Percentiles rank a stretch among this genome's conserved stretches.
Evolutionary conservation across 805 yeast species (phyloP).

Genomic region (Spathaspora gorwiae): DNA sequence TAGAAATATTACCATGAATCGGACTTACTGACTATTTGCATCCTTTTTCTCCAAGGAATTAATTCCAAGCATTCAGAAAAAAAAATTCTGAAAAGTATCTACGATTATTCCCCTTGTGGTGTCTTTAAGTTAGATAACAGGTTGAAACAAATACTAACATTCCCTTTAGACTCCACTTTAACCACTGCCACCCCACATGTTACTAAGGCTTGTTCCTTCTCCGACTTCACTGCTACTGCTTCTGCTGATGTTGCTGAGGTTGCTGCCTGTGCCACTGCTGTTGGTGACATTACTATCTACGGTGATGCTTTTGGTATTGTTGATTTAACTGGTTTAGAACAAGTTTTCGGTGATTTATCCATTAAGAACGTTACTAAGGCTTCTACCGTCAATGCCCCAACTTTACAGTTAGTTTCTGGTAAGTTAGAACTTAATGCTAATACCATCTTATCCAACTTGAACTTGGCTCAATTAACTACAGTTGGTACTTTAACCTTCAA

Average conservation of each 20-base stretch:
- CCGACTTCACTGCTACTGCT: constrained; percentile 65
- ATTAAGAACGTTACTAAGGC: constrained; percentile 64
- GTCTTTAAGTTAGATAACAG: too few relatives aligned
- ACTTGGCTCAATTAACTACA: constrained; percentile 72
- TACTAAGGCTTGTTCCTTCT: constrained; percentile 60
- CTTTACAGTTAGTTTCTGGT: constrained; percentile 70
- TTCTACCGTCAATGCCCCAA: constrained; percentile 69
- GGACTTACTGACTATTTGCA: too few relatives aligned
- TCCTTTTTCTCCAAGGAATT: too few relatives aligned
- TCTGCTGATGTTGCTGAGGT: constrained; percentile 74
- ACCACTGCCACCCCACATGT: constrained; percentile 54
- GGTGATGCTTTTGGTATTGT: constrained; percentile 58
- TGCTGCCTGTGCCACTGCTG: constrained; percentile 70
- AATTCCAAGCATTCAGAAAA: too few relatives aligned
- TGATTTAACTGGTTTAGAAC: constrained; percentile 68
- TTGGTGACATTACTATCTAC: constrained; percentile 70
- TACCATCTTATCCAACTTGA: constrained; percentile 62
- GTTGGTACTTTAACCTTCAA: constrained; percentile 78
- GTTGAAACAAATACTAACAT: constrained; percentile 3
- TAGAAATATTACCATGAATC: too few relatives aligned
- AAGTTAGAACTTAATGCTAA: constrained; percentile 56
- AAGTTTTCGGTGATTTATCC: constrained; percentile 70
- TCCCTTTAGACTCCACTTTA: constrained; percentile 37
- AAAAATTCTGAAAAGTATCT: too few relatives aligned
- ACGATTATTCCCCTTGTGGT: too few relatives aligned